Evolutionary conservation across 441 rosid genomes (phyloP).

Genomic region (Mallotus japonicus): DNA sequence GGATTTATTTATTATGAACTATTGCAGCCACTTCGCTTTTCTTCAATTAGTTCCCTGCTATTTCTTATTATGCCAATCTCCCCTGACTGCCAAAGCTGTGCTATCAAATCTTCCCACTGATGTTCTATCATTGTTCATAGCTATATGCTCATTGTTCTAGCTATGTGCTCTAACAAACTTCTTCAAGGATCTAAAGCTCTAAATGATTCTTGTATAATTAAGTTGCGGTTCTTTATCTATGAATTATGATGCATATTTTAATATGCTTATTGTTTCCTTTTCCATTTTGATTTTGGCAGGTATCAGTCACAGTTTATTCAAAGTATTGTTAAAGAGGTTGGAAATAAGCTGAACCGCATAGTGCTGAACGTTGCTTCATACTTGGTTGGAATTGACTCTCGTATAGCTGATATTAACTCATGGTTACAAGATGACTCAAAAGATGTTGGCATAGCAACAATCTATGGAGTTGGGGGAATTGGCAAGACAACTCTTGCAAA

Average conservation of each 20-base stretch:
- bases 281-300: conserved; percentile 10
- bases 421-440: conserved; percentile 20
- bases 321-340: conserved; percentile 20
- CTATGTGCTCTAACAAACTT: neutral
- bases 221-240: neutral
- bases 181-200: neutral
- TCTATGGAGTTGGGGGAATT: conserved; percentile 20
- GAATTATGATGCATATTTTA: neutral
- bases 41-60: neutral
- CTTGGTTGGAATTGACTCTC: conserved; percentile 13
- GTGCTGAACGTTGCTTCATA: conserved; percentile 19
- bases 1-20: neutral
- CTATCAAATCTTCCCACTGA: neutral
- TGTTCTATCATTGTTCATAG: neutral
- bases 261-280: neutral
- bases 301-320: conserved; percentile 19
- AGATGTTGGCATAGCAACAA: conserved; percentile 18
- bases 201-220: neutral
- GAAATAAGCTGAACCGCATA: conserved; percentile 18
- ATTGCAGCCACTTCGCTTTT: neutral
- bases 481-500: conserved; percentile 24
- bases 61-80: neutral
- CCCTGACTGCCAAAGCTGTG: neutral
- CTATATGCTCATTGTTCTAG: too few relatives aligned
- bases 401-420: conserved; percentile 5